Percentiles rank a stretch among this genome's conserved stretches.
Conservation (phyloP, 192 early-diverging fungal species). For the Entomortierella chlamydospora region DNA sequence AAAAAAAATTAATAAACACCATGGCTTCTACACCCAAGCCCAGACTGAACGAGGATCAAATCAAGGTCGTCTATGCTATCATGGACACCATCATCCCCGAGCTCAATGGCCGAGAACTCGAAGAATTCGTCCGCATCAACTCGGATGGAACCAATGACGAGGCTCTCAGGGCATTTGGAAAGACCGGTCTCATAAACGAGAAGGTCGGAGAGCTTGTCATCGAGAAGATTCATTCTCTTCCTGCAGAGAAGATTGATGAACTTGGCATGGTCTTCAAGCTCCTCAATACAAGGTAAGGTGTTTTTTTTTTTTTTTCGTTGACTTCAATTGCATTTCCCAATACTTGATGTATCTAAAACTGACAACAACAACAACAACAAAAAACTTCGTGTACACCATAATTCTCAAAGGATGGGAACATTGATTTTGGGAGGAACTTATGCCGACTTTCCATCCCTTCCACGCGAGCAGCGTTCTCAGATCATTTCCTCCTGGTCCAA, state of each 20-base stretch:
- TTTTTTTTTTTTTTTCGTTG: neutral
- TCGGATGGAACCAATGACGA: constrained; percentile 34
- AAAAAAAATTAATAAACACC: too few relatives aligned
- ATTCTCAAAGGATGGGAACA: constrained; percentile 26
- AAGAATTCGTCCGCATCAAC: constrained; percentile 39
- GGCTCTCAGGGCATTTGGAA: constrained; percentile 21
- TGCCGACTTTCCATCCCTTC: constrained; percentile 34
- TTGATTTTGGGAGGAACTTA: constrained; percentile 40
- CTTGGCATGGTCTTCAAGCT: constrained; percentile 48
- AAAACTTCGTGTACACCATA: too few relatives aligned
- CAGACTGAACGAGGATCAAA: constrained; percentile 44
- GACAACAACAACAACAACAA: neutral
- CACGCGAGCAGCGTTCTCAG: constrained; percentile 38
- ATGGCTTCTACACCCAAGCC: constrained; percentile 12
- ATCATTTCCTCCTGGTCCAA: constrained; percentile 32
- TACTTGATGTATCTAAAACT: neutral
- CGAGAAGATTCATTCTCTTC: constrained; percentile 18
- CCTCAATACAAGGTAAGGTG: constrained; percentile 39
- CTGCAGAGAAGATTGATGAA: constrained; percentile 46
- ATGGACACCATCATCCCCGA: constrained; percentile 62
- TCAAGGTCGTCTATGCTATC: constrained; percentile 58
- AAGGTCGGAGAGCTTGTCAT: constrained; percentile 30
- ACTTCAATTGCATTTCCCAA: neutral
- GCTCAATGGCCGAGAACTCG: constrained; percentile 47
- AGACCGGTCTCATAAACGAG: constrained; percentile 30